phyloP scores from a whole-genome alignment of 768 basidiomycete species.

The Tricholoma saponaceum region DNA sequence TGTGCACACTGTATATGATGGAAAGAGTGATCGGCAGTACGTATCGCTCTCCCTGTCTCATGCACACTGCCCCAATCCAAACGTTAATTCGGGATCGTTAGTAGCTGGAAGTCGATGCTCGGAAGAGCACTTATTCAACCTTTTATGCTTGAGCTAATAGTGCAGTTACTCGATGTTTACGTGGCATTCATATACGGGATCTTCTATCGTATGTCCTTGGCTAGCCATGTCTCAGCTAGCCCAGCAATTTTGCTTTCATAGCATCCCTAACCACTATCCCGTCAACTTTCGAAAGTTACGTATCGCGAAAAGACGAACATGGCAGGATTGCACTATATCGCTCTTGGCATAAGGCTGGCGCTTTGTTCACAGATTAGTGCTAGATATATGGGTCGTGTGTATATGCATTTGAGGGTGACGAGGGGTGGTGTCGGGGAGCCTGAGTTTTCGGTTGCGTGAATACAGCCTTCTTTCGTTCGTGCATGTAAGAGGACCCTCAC shows the following conservation, averaged over 20 bases:
- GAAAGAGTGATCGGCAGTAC: conserved; percentile 37
- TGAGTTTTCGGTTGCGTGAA: conserved; percentile 47
- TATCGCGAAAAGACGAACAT: conserved; percentile 58
- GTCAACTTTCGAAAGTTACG: conserved; percentile 44
- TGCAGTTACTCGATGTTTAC: conserved; percentile 64
- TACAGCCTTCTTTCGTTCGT: conserved; percentile 4
- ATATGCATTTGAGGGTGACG: conserved; percentile 43
- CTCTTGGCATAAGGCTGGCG: conserved; percentile 61
- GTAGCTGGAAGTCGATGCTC: conserved; percentile 52
- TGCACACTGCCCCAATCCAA: no score
- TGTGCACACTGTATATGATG: conserved; percentile 48
- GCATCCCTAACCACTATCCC: conserved; percentile 69
- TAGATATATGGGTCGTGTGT: conserved; percentile 50
- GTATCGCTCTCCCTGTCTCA: conserved; percentile 15
- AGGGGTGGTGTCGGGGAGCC: conserved; percentile 45
- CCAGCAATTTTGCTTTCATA: conserved; percentile 18
- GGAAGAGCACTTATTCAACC: conserved; percentile 58
- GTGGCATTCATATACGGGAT: conserved; percentile 68
- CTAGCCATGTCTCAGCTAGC: neutral
- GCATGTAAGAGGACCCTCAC: neutral
- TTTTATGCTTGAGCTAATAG: conserved; percentile 65
- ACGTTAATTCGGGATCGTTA: neutral
- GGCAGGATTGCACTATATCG: conserved; percentile 65
- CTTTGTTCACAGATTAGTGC: conserved; percentile 53
- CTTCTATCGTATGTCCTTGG: conserved; percentile 43